Evolutionary conservation across 2,329 filamentous ascomycete species (phyloP), one percentile per base, ranked within the genome.

Genomic region (Cladophialophora exuberans): DNA sequence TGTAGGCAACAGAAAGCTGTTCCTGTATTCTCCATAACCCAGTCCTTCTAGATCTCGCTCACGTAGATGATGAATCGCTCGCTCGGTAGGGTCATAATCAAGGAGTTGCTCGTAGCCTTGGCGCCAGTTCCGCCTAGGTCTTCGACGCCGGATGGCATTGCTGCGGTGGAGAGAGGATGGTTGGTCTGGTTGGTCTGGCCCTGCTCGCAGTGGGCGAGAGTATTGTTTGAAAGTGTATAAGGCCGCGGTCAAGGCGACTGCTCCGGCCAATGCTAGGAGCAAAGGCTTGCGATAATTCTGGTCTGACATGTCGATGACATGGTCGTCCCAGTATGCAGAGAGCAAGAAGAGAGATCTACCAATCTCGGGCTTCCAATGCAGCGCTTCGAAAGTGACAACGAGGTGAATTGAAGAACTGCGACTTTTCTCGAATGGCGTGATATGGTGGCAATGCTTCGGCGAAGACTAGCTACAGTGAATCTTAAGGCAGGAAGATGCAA

Each of bases 321-420:
- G 23, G 35, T 53, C 35, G 31, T 44, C 90, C 87, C 61, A 30
- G 3, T 28, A 6, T 31, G 28, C 42, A 13, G 22, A 13, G 28
- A 6, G 28, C 28, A 13, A 31, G 28, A 31, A 6, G 13, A 31
- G 28, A 31, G 13, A 31, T 31, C 28, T 31, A 31, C n/a, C n/a
- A n/a, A n/a, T n/a, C n/a, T n/a, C n/a, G n/a, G n/a, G n/a, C n/a
- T n/a, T n/a, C n/a, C n/a, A n/a, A n/a, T n/a, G n/a, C n/a, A n/a
- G n/a, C n/a, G n/a, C n/a, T n/a, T n/a, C n/a, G n/a, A n/a, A n/a
- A n/a, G n/a, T n/a, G n/a, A n/a, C n/a, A n/a, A n/a, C n/a, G n/a
- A n/a, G n/a, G n/a, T n/a, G n/a, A n/a, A n/a, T n/a, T n/a, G n/a
- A n/a, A n/a, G n/a, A n/a, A n/a, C n/a, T n/a, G n/a, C n/a, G n/a